Evolutionary conservation across 768 basidiomycete species (phyloP).

Genomic region (Hortiboletus campestris): DNA sequence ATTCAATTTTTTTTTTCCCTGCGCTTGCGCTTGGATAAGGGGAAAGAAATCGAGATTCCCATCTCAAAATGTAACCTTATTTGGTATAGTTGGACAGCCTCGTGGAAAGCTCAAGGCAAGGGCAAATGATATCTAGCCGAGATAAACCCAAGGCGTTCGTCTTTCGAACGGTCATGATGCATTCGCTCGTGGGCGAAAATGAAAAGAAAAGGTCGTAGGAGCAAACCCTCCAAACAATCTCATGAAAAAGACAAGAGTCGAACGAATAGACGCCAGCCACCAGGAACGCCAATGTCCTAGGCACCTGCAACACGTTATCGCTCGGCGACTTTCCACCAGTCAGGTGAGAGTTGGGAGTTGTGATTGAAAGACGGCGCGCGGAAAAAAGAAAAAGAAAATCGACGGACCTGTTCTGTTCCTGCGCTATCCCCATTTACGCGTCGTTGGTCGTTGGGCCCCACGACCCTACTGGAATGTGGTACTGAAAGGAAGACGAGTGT

Average conservation of each 20-base stretch:
- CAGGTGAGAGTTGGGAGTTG: background rate
- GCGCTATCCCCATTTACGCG: too few relatives aligned
- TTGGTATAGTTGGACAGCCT: slow-evolving; percentile 18
- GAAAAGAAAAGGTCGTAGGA: background rate
- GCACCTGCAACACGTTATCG: background rate
- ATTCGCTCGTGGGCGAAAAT: slow-evolving; percentile 3
- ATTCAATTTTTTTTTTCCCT: background rate
- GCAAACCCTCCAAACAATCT: background rate
- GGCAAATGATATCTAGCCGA: slow-evolving; percentile 25
- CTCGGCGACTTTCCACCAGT: background rate
- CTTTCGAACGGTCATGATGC: background rate
- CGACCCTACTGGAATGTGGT: background rate
- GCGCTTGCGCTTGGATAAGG: background rate
- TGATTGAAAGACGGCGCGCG: background rate
- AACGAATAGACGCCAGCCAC: background rate
- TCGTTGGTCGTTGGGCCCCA: background rate
- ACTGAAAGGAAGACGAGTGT: background rate
- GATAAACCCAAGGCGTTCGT: slow-evolving; percentile 8
- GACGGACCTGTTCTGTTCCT: background rate
- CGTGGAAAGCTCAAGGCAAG: slow-evolving; percentile 29
- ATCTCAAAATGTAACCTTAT: slow-evolving; percentile 25
- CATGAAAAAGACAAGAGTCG: background rate
- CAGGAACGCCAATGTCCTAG: too few relatives aligned
- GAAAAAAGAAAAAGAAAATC: too few relatives aligned
- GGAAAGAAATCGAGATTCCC: slow-evolving; percentile 1